Evolutionary conservation across 176 grass and related monocot genomes (phyloP).

Genomic region (Oryza glaberrima): DNA sequence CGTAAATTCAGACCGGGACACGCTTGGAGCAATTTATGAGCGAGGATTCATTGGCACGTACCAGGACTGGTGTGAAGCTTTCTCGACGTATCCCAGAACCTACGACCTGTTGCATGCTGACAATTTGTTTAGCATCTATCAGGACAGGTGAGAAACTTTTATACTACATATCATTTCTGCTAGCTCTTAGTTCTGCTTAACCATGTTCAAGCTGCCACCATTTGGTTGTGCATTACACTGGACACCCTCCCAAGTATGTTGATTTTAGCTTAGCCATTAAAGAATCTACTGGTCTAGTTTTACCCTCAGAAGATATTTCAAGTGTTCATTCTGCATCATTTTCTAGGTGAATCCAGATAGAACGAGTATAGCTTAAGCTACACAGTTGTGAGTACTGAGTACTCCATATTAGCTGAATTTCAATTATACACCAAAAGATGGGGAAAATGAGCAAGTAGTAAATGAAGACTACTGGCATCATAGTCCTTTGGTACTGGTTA

Average conservation of each 20-base stretch:
- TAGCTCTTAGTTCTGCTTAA: background rate
- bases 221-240: slow-evolving; percentile 8
- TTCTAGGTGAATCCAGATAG: slow-evolving; percentile 8
- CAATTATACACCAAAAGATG: background rate
- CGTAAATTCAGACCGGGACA: slow-evolving; percentile 63
- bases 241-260: background rate
- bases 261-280: background rate
- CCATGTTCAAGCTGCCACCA: background rate
- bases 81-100: slow-evolving; percentile 95
- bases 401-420: background rate
- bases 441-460: slow-evolving; percentile 12
- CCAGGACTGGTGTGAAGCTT: slow-evolving; percentile 98
- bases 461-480: background rate
- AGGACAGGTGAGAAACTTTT: slow-evolving; percentile 67
- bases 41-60: slow-evolving; percentile 92
- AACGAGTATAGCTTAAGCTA: slow-evolving; percentile 13
- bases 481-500: slow-evolving; percentile 16
- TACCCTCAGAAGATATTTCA: background rate
- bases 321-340: background rate
- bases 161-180: background rate
- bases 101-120: slow-evolving; percentile 94
- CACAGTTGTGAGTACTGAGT: background rate
- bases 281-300: background rate
- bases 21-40: slow-evolving; percentile 82
- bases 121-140: slow-evolving; percentile 88